Conservation (phyloP, 148 eudicot genomes). For the Silene conica region DNA sequence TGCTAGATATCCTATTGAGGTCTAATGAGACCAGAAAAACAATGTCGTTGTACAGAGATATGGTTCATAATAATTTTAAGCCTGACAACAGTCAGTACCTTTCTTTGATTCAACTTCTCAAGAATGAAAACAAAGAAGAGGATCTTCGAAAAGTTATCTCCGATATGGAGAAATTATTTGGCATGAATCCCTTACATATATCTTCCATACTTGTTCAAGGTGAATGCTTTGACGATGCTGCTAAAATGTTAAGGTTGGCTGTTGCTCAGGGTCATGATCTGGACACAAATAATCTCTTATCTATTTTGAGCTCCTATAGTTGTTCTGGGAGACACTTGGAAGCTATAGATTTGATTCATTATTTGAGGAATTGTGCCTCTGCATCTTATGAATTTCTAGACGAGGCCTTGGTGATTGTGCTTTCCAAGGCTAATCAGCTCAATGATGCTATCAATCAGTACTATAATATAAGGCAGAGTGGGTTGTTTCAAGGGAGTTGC, state of each 20-base stretch:
- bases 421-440: slow-evolving; percentile 56
- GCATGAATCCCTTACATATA: slow-evolving; percentile 51
- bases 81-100: slow-evolving; percentile 63
- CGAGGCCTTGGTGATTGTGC: slow-evolving; percentile 68
- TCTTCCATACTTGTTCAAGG: slow-evolving; percentile 66
- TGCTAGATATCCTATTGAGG: slow-evolving; percentile 78
- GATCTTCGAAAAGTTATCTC: slow-evolving; percentile 50
- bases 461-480: slow-evolving; percentile 31
- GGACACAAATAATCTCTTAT: slow-evolving; percentile 51
- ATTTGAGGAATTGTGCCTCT: slow-evolving; percentile 48
- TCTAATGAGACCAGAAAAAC: slow-evolving; percentile 52
- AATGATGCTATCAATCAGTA: slow-evolving; percentile 69
- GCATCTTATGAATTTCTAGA: slow-evolving; percentile 45
- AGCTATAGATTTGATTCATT: slow-evolving; percentile 65
- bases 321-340: slow-evolving; percentile 66
- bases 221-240: slow-evolving; percentile 70
- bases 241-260: slow-evolving; percentile 51
- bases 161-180: slow-evolving; percentile 57
- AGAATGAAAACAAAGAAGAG: slow-evolving; percentile 49
- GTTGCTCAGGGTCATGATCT: slow-evolving; percentile 54
- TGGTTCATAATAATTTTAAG: slow-evolving; percentile 57
- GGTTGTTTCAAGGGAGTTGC: slow-evolving; percentile 37
- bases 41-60: slow-evolving; percentile 55
- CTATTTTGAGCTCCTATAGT: slow-evolving; percentile 68
- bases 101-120: slow-evolving; percentile 52